A percentile compares a stretch with the other conserved stretches of the same genome.
Evolutionary conservation across 495 filamentous ascomycete species (phyloP).

Genomic region (Tuber melanosporum): DNA sequence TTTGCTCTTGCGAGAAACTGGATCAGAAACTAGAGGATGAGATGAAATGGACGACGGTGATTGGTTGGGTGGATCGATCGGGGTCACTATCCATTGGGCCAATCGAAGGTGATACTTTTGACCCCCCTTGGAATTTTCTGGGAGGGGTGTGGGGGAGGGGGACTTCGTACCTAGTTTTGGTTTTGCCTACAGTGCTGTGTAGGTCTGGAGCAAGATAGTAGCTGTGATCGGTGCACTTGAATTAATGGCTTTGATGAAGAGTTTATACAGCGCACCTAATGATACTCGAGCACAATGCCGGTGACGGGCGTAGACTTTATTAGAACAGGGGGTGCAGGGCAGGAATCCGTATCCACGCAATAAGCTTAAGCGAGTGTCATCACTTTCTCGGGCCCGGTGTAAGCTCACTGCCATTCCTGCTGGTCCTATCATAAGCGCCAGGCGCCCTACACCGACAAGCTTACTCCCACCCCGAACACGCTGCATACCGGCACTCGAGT

Average conservation of each 20-base stretch:
- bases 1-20: background rate
- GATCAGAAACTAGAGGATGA: background rate
- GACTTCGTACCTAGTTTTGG: background rate
- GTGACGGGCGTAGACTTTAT: background rate
- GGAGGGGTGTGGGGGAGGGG: background rate
- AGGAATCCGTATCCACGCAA: background rate
- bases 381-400: background rate
- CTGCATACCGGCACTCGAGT: background rate
- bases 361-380: background rate
- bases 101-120: background rate
- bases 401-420: background rate
- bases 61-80: background rate
- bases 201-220: background rate
- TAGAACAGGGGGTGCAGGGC: background rate
- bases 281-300: background rate
- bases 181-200: background rate
- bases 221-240: background rate
- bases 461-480: background rate
- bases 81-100: background rate
- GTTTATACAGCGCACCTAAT: background rate
- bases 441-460: background rate
- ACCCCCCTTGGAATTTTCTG: background rate
- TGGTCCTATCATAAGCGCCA: background rate
- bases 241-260: background rate
- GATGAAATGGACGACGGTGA: background rate